Base-by-base conservation (phyloP, 2,329 filamentous ascomycete species). In the Microsporum ferrugineum region DNA sequence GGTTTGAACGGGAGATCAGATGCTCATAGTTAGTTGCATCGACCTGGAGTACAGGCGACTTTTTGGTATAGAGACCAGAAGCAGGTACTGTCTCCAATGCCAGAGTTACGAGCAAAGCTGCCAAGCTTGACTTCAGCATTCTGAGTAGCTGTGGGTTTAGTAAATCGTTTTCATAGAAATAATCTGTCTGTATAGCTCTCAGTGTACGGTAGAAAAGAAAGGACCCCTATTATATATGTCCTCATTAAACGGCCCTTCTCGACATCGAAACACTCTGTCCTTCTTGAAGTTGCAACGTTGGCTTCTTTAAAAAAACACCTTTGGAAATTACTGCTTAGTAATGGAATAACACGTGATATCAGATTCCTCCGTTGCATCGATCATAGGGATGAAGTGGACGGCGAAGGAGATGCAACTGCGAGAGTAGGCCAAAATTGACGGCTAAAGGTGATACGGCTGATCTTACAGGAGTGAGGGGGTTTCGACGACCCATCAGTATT, bases 1-100 rank as follows among this genome's bases (percentile, higher is more conserved):
- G 81, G 72, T 96, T 96, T 33, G 91, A 96, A 71, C 89, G 86
- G 55, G 88, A 84, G 73, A 99, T 91, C 66, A 96, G 77, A 64
- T 81, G 83, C 71, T 92, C 85, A 74, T 95, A 97, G 69, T 81
- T 88, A 75, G 87, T 88, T 61, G 81, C 82, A 68, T 88, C 86
- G 65, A 97, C 77, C 73, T 95, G 89, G 49, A 97, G 73, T 49
- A 99, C 94, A 10, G 89, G 85, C 1, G 91, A 96, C 72, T 82
- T 88, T 78, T 92, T 95, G 63, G 84, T 78, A 77, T 99, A 99
- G 63, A 99, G 75, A 61, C 59, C 65, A 53, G 81, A 82, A 58
- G 81, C 80, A 34, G 87, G 84, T 58, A 88, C 71, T 61, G 84
- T 80, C 64, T 88, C 82, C 65, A 94, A 78, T 57, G 89, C 76